Evolutionary conservation across 495 filamentous ascomycete species (phyloP), one percentile per base, ranked within the genome.

Genomic region (Aspergillus taichungensis): DNA sequence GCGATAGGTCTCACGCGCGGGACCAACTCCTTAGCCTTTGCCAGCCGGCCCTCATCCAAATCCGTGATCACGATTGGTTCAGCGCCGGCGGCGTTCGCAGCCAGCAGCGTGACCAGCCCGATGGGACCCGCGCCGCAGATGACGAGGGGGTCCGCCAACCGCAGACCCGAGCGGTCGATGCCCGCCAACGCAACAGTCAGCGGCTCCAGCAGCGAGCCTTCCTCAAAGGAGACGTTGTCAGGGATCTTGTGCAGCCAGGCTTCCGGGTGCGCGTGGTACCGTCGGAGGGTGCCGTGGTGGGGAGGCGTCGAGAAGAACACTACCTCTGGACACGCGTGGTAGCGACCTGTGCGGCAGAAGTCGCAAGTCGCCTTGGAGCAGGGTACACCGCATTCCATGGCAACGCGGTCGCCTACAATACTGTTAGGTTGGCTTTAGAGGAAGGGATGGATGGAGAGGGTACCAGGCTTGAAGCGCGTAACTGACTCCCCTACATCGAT

Each of bases 101-200:
- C 56, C 34, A 10, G 79, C 75, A 46, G 75, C 75, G 6, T 53
- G 13, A 87, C 67, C 9, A 87, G 66, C 0, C 83, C 84, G 3
- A 88, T 80, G 1, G 83, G 74, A 6, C 84, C 84, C 13, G 84
- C 82, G 12, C 84, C 83, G 31, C 87, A 76, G 0, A 88, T 70
- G 8, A 87, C 64, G 0, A 84, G 71, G 0, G 73, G 76, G 5
- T 66, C 57, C 0, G 62, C 62, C 2, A 51, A 40, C 0, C 65
- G 53, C 7, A 85, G 57, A 1, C 61, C 55, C 0, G 77, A 77
- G 32, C 82, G 63, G 14, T 73, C 61, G 2, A 69, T 64, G 5
- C 79, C 83, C 45, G 85, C 82, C 42, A 87, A 69, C 0, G 82
- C 84, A 6, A 89, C 85, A 3, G 77, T 68, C 5, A 89, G 64